Evolutionary conservation across 1,284 basidiomycete species (phyloP).

Genomic region (Xerocomus minutiporus): DNA sequence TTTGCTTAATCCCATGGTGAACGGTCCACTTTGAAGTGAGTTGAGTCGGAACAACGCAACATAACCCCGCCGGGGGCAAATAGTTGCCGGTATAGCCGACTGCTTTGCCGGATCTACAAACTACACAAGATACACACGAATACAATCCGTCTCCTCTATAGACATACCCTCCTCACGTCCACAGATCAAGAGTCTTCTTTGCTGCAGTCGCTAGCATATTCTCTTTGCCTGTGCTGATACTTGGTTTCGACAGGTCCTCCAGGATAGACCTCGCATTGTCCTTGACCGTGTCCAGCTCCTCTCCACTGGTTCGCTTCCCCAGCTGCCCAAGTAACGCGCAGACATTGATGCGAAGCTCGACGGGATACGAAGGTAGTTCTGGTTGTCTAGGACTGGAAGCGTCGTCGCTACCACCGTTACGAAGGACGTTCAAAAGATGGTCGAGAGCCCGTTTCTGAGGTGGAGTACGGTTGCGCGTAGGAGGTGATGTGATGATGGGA

Average conservation of each 20-base stretch:
- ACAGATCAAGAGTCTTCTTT: constrained; percentile 43
- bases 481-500: constrained; percentile 38
- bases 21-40: too few relatives aligned
- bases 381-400: constrained; percentile 30
- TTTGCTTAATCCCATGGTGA: constrained; percentile 32
- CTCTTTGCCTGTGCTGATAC: constrained; percentile 35
- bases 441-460: constrained; percentile 55
- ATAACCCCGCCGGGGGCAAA: not conserved
- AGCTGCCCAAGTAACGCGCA: constrained; percentile 67
- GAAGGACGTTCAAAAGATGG: constrained; percentile 56
- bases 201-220: constrained; percentile 44
- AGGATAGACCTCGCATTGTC: constrained; percentile 47
- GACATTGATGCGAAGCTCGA: constrained; percentile 68
- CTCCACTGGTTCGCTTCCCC: constrained; percentile 46
- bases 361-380: constrained; percentile 43
- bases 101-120: not conserved
- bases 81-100: not conserved
- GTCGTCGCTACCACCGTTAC: constrained; percentile 43
- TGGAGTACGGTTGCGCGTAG: constrained; percentile 37
- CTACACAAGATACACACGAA: not conserved
- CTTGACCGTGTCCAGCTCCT: constrained; percentile 48
- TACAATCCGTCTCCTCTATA: not conserved
- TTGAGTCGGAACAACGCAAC: too few relatives aligned
- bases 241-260: constrained; percentile 41
- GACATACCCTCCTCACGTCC: constrained; percentile 29